Evolutionary conservation across 495 filamentous ascomycete species (phyloP).

Genomic region (Hypoxylon fragiforme): DNA sequence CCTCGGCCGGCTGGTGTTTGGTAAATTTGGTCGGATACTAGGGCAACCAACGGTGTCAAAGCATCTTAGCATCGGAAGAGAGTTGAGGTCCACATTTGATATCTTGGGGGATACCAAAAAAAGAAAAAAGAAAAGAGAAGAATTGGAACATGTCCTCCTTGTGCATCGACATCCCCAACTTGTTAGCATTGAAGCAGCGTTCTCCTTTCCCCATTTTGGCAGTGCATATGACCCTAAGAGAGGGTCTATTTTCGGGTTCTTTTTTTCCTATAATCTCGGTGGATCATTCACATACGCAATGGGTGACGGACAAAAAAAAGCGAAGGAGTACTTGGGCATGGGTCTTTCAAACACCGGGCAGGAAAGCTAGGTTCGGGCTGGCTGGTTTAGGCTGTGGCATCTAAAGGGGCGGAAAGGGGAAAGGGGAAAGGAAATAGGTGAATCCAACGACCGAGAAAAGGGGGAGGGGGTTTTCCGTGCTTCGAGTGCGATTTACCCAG

Average conservation of each 20-base stretch:
- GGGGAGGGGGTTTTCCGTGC: too few relatives aligned
- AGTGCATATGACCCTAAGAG: slow-evolving; percentile 26
- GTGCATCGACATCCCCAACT: slow-evolving; percentile 30
- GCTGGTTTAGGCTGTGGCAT: slow-evolving; percentile 7
- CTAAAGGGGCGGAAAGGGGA: background rate
- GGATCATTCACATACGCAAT: slow-evolving; percentile 14
- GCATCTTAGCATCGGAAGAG: slow-evolving; percentile 31
- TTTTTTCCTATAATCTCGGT: slow-evolving; percentile 10
- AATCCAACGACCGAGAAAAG: slow-evolving; percentile 15
- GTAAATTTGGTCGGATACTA: slow-evolving; percentile 33
- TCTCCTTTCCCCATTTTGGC: slow-evolving; percentile 19
- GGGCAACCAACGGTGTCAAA: slow-evolving; percentile 29
- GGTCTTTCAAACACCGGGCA: slow-evolving; percentile 13
- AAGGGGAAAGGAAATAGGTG: slow-evolving; percentile 8
- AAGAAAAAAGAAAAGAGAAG: slow-evolving; percentile 4
- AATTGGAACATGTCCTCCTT: slow-evolving; percentile 16
- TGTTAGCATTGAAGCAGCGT: slow-evolving; percentile 35
- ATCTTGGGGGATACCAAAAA: slow-evolving; percentile 13
- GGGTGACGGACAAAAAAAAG: slow-evolving; percentile 29
- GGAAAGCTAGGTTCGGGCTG: slow-evolving; percentile 2
- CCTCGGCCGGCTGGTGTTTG: slow-evolving; percentile 31
- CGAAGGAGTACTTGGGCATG: slow-evolving; percentile 30
- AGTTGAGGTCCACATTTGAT: slow-evolving; percentile 23
- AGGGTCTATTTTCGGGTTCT: slow-evolving; percentile 6
- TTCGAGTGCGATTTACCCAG: too few relatives aligned